Evolutionary conservation across 2,329 filamentous ascomycete species (phyloP).

Genomic region (Diaporthe capsici): DNA sequence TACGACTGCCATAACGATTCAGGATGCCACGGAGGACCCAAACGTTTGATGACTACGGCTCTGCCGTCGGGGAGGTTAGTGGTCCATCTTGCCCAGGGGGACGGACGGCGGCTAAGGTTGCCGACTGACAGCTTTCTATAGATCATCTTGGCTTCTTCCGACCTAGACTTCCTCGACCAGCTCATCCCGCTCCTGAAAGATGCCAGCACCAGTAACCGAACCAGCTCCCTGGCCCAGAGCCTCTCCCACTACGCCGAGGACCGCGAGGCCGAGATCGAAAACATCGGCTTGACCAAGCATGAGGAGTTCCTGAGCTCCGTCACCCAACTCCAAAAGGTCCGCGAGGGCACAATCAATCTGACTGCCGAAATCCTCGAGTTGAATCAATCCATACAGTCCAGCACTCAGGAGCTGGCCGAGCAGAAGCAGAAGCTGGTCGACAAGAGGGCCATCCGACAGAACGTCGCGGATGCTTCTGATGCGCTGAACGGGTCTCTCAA

Average conservation of each 20-base stretch:
- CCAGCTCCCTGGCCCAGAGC: slow-evolving; percentile 80
- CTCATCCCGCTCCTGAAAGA: slow-evolving; percentile 95
- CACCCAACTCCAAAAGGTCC: slow-evolving; percentile 91
- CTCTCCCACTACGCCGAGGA: slow-evolving; percentile 87
- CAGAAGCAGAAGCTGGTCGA: slow-evolving; percentile 97
- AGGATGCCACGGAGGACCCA: slow-evolving; percentile 44
- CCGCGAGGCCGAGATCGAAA: slow-evolving; percentile 91
- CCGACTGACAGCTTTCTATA: slow-evolving; percentile 55
- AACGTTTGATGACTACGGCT: slow-evolving; percentile 48
- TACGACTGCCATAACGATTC: neutral
- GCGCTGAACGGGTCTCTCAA: slow-evolving; percentile 92
- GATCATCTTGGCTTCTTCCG: slow-evolving; percentile 93
- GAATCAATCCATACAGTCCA: slow-evolving; percentile 94
- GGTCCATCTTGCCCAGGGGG: slow-evolving; percentile 17
- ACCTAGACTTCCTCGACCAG: slow-evolving; percentile 95
- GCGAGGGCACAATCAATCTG: slow-evolving; percentile 89
- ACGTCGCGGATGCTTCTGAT: slow-evolving; percentile 92
- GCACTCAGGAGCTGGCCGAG: slow-evolving; percentile 92
- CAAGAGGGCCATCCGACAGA: slow-evolving; percentile 91
- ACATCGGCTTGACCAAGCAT: slow-evolving; percentile 94
- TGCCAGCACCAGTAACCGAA: slow-evolving; percentile 82
- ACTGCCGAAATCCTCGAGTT: slow-evolving; percentile 93
- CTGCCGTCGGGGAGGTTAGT: slow-evolving; percentile 47
- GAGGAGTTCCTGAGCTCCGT: slow-evolving; percentile 96
- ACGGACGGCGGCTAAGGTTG: slow-evolving; percentile 11